A percentile compares a stretch with the other conserved stretches of the same genome.
Evolutionary conservation across 2,329 filamentous ascomycete species (phyloP).

Genomic region (Rhynchosporium secalis): DNA sequence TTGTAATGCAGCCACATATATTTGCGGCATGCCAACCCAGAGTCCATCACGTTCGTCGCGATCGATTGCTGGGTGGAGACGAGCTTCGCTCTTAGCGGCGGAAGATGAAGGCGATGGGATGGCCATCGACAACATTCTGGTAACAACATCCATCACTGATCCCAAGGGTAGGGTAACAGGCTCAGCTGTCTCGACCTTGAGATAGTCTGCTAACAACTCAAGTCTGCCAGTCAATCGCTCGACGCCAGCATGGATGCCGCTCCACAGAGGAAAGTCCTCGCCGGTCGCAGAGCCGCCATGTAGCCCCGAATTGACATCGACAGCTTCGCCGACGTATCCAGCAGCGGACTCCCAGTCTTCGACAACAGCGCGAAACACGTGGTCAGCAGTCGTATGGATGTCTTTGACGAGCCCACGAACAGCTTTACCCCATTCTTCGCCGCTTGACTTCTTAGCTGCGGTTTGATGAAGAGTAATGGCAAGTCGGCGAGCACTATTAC

Average conservation of each 20-base stretch:
- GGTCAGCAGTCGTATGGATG: slow-evolving; percentile 71
- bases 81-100: slow-evolving; percentile 41
- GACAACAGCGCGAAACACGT: slow-evolving; percentile 73
- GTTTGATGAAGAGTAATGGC: slow-evolving; percentile 75
- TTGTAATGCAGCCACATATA: slow-evolving; percentile 71
- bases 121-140: slow-evolving; percentile 67
- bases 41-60: slow-evolving; percentile 81
- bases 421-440: slow-evolving; percentile 75
- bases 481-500: slow-evolving; percentile 61
- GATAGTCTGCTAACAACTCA: slow-evolving; percentile 60
- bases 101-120: slow-evolving; percentile 40
- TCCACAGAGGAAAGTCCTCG: slow-evolving; percentile 67
- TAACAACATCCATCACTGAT: slow-evolving; percentile 65
- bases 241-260: slow-evolving; percentile 70
- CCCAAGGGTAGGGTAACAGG: slow-evolving; percentile 68
- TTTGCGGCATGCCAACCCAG: slow-evolving; percentile 68
- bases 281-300: slow-evolving; percentile 47
- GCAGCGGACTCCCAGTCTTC: slow-evolving; percentile 78
- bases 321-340: slow-evolving; percentile 47
- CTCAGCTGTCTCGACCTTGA: slow-evolving; percentile 64
- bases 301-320: slow-evolving; percentile 50
- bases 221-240: slow-evolving; percentile 69
- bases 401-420: slow-evolving; percentile 61
- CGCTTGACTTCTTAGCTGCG: slow-evolving; percentile 74
- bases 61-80: slow-evolving; percentile 70